phyloP scores from a whole-genome alignment of 345 rosid genomes.

The Chamaenerion angustifolium region DNA sequence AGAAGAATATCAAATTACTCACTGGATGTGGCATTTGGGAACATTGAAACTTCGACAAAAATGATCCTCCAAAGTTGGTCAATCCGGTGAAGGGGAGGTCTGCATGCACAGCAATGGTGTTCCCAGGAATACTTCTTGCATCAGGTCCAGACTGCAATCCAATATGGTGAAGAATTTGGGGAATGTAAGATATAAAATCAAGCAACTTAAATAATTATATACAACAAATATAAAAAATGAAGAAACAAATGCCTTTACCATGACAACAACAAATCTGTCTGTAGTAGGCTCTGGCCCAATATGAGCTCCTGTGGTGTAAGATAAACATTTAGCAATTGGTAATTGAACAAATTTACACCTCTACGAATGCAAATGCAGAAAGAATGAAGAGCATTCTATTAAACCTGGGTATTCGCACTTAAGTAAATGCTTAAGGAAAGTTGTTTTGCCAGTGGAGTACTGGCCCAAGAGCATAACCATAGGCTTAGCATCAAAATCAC shows the following conservation, averaged over 20 bases:
- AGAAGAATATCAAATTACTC: slow-evolving; percentile 9
- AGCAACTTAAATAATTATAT: no score
- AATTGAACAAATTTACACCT: no score
- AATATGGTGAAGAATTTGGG: no score
- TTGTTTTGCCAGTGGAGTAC: slow-evolving; percentile 92
- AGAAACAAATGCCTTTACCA: slow-evolving; percentile 29
- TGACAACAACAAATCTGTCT: slow-evolving; percentile 91
- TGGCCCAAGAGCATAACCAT: slow-evolving; percentile 98
- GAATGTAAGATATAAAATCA: no score
- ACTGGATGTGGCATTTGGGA: slow-evolving; percentile 95
- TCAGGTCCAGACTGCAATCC: slow-evolving; percentile 58
- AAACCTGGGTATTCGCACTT: slow-evolving; percentile 74
- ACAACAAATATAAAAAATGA: neutral
- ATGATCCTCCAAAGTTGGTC: slow-evolving; percentile 81
- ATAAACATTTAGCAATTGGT: neutral
- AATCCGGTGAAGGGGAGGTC: slow-evolving; percentile 76
- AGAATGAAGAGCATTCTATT: slow-evolving; percentile 3
- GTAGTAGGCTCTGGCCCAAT: slow-evolving; percentile 99
- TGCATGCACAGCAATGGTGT: slow-evolving; percentile 85
- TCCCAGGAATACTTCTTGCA: slow-evolving; percentile 56
- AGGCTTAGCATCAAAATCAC: slow-evolving; percentile 94
- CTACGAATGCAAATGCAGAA: neutral
- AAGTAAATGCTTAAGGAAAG: slow-evolving; percentile 80
- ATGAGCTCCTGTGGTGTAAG: slow-evolving; percentile 58
- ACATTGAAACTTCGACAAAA: slow-evolving; percentile 76